Evolutionary conservation across 1,284 basidiomycete genomes (phyloP).

Genomic region (Peniophora sp.): DNA sequence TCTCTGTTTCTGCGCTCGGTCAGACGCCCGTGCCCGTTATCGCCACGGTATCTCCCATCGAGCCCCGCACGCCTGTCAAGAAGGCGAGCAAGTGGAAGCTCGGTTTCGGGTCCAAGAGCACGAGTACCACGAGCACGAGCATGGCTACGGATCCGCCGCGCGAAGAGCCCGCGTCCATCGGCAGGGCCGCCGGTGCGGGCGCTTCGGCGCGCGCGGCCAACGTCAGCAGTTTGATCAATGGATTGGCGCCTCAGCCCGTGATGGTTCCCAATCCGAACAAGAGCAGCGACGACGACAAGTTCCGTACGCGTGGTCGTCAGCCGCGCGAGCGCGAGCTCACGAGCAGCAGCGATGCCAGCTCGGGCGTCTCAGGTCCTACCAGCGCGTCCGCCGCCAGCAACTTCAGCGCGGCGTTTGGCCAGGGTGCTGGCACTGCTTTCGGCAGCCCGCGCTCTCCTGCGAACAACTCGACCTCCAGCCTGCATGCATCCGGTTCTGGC

Average conservation of each 20-base stretch:
- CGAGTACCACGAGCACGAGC: background rate
- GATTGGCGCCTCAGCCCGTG: constrained; percentile 38
- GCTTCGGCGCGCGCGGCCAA: constrained; percentile 50
- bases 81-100: constrained; percentile 78
- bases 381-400: too few species aligned
- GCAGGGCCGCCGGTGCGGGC: constrained; percentile 28
- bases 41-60: background rate
- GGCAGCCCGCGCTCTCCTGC: background rate
- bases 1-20: constrained; percentile 3
- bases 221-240: constrained; percentile 64
- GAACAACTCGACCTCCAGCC: constrained; percentile 18
- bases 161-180: constrained; percentile 6
- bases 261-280: constrained; percentile 15
- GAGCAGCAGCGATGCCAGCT: too few species aligned
- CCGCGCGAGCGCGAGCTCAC: background rate
- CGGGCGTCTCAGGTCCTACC: too few species aligned
- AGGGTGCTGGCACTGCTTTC: too few species aligned
- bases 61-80: constrained; percentile 38
- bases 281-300: constrained; percentile 15
- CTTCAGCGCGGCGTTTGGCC: too few species aligned
- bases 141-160: constrained; percentile 19
- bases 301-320: background rate
- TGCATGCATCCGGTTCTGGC: too few species aligned
- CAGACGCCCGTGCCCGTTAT: constrained; percentile 6
- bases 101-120: constrained; percentile 58